Percentiles rank a stretch among this genome's conserved stretches.
Conservation (phyloP, 495 filamentous ascomycete genomes). For the Penicillium lividum region DNA sequence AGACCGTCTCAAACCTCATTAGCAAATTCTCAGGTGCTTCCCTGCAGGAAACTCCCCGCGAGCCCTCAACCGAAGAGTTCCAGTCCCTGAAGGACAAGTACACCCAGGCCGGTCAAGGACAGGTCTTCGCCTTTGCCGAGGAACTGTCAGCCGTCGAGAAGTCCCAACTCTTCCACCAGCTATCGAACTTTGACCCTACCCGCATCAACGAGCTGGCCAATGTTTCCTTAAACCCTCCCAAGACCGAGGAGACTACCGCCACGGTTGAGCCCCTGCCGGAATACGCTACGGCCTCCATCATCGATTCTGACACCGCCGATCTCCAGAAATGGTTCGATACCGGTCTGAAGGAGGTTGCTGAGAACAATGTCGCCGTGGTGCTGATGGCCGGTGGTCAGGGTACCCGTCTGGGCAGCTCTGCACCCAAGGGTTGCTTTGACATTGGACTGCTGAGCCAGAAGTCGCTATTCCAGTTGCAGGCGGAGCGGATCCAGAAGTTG, state of each 20-base stretch:
- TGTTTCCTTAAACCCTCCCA: constrained; percentile 76
- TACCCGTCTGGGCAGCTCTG: constrained; percentile 90
- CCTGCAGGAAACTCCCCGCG: constrained; percentile 48
- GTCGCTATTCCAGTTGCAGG: constrained; percentile 95
- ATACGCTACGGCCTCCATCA: constrained; percentile 83
- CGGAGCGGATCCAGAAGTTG: constrained; percentile 86
- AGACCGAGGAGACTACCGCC: constrained; percentile 47
- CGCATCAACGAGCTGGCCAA: constrained; percentile 83
- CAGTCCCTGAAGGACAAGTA: constrained; percentile 77
- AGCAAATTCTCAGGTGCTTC: constrained; percentile 52
- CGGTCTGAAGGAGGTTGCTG: constrained; percentile 82
- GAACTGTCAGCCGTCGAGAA: constrained; percentile 71
- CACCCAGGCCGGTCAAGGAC: constrained; percentile 74
- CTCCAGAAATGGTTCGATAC: constrained; percentile 80
- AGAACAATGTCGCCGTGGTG: constrained; percentile 91
- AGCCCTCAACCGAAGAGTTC: constrained; percentile 72
- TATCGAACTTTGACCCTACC: constrained; percentile 74
- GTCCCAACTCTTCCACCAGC: constrained; percentile 75
- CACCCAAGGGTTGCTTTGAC: constrained; percentile 94
- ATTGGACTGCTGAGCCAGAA: constrained; percentile 92
- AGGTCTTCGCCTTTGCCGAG: constrained; percentile 91
- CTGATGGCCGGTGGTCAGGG: constrained; percentile 97
- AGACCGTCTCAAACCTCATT: constrained; percentile 59
- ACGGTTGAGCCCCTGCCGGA: constrained; percentile 87
- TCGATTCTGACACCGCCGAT: constrained; percentile 81